Percentiles rank a stretch among this genome's conserved stretches.
phyloP scores from a whole-genome alignment of 495 filamentous ascomycete genomes.

The Penicillium crystallinum region DNA sequence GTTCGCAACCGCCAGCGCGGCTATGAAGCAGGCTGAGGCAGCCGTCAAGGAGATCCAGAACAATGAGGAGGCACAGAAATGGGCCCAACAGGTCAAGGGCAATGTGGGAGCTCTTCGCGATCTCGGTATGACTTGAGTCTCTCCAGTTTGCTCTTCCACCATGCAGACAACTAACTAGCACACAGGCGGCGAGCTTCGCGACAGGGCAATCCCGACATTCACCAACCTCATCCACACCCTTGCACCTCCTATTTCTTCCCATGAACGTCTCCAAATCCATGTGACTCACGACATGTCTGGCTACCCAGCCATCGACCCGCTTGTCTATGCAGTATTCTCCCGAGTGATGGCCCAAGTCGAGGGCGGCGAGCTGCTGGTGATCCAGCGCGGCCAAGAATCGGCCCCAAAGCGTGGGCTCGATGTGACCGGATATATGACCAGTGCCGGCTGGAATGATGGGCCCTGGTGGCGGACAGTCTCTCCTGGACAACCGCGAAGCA shows the following conservation, averaged over 20 bases:
- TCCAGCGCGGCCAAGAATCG: slow-evolving; percentile 86
- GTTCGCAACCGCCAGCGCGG: slow-evolving; percentile 62
- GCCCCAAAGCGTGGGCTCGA: slow-evolving; percentile 60
- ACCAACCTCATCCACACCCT: slow-evolving; percentile 90
- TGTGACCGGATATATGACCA: slow-evolving; percentile 47
- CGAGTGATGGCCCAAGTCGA: slow-evolving; percentile 98
- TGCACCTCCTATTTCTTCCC: slow-evolving; percentile 93
- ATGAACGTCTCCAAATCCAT: slow-evolving; percentile 97
- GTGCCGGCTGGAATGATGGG: slow-evolving; percentile 75
- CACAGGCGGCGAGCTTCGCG: slow-evolving; percentile 81
- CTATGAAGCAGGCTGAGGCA: slow-evolving; percentile 90
- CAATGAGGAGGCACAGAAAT: slow-evolving; percentile 92
- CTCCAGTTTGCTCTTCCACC: not conserved
- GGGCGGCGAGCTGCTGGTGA: slow-evolving; percentile 92
- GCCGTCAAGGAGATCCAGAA: slow-evolving; percentile 92
- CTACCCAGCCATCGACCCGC: slow-evolving; percentile 90
- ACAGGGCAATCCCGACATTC: slow-evolving; percentile 89
- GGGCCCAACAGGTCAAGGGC: slow-evolving; percentile 90
- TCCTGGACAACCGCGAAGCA: slow-evolving; percentile 55
- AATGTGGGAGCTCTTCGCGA: slow-evolving; percentile 80
- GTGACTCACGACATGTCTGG: slow-evolving; percentile 91
- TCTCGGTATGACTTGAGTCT: slow-evolving; percentile 58
- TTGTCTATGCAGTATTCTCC: slow-evolving; percentile 89
- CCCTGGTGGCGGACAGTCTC: slow-evolving; percentile 88
- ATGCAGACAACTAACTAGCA: slow-evolving; percentile 15